Conservation (phyloP, 768 basidiomycete genomes). For the Vishniacozyma victoriae region DNA sequence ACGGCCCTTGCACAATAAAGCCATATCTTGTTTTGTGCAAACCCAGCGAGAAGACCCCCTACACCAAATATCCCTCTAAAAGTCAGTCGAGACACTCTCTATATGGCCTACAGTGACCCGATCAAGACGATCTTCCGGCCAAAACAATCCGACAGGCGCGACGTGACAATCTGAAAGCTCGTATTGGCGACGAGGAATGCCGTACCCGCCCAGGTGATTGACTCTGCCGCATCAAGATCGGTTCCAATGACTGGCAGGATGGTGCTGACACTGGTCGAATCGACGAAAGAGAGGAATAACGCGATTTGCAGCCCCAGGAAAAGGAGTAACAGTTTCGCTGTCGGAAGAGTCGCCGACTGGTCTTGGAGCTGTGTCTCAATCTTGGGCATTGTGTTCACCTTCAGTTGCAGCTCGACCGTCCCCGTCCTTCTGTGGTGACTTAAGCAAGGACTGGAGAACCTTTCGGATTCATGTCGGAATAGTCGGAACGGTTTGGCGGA, state of each 20-base stretch:
- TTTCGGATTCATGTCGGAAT: no score
- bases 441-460: no score
- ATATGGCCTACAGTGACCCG: constrained; percentile 16
- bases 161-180: constrained; percentile 29
- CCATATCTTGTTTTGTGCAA: constrained; percentile 29
- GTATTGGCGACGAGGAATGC: constrained; percentile 41
- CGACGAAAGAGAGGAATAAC: constrained; percentile 38
- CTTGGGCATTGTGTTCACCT: background rate
- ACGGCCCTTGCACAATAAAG: constrained; percentile 25
- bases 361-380: constrained; percentile 1
- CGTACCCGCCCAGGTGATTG: constrained; percentile 42
- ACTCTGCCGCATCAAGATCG: constrained; percentile 23
- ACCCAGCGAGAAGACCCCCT: constrained; percentile 40
- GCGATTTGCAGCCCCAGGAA: constrained; percentile 31
- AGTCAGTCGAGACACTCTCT: background rate
- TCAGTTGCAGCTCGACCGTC: background rate
- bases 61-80: constrained; percentile 18
- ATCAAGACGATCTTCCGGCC: constrained; percentile 36
- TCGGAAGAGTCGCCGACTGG: constrained; percentile 8
- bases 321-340: constrained; percentile 15
- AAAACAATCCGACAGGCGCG: constrained; percentile 24
- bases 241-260: constrained; percentile 29
- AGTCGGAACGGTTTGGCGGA: no score
- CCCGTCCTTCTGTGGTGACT: no score
- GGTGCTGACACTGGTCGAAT: constrained; percentile 28